Base-by-base conservation (phyloP, 495 filamentous ascomycete species). In the Annulohypoxylon maeteangense region DNA sequence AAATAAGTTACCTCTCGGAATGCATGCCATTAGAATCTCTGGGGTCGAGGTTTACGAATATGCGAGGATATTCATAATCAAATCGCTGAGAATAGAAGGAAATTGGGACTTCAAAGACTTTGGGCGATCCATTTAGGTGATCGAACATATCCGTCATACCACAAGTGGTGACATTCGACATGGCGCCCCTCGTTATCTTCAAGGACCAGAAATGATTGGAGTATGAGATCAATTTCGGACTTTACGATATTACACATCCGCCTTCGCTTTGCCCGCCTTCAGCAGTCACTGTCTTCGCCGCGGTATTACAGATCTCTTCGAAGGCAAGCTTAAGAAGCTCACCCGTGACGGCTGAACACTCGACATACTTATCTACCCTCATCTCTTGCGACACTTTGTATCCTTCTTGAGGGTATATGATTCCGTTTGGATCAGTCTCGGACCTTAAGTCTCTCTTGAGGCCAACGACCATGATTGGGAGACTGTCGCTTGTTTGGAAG, bases 291-390 rank as follows among this genome's bases (percentile, higher is more conserved):
- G 87, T 89, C 81, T 88, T 86, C 11, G 85, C 85, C 3, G 91
- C 92, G n/a, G 90, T 87, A 63, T 80, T 83, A 57, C 90, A 91
- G n/a, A 94, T 84, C 79, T 94, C 92, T 74, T 93, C 91, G 73
- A 92, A 92, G 0, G 87, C 89, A 77, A 91, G 86, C 63, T 82
- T 77, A 61, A 93, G 79, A 59, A 93, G 80, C 80, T 97, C 93
- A 3, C 94, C 93, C n/a, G 92, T 96, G 23, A 91, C 78, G 32
- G 93, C 93, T 14, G 92, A 95, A 78, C 94, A 97, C 75, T 97
- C 94, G 53, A 93, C 91, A 80, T 97, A 97, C 44, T 88, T 87
- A 85, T 97, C 94, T 77, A 90, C 92, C 51, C 92, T 83, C 80
- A 96, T 87, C 75, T 92, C 91, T 74, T 94, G 92, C 11, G 94